Conservation (phyloP, 148 eudicot species). For the Nepenthes mirabilis region DNA sequence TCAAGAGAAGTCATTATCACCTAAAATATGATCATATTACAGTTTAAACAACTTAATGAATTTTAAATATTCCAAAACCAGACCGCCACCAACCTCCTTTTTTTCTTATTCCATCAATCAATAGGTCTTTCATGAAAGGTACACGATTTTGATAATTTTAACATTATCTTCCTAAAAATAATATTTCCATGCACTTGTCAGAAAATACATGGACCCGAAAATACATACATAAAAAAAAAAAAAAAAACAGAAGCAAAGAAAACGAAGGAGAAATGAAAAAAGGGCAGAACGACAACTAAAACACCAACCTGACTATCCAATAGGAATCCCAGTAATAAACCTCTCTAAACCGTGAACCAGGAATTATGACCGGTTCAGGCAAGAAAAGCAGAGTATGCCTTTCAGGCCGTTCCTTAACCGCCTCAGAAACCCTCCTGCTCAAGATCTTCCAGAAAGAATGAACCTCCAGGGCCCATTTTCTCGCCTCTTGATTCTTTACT, state of each 20-base stretch:
- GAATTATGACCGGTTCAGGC: constrained; percentile 48
- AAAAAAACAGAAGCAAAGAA: no score
- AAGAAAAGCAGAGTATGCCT: constrained; percentile 58
- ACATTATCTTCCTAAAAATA: no score
- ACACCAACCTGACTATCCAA: constrained; percentile 71
- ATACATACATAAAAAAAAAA: background rate
- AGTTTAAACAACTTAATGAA: no score
- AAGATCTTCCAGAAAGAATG: constrained; percentile 76
- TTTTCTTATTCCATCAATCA: no score
- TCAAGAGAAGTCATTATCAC: no score
- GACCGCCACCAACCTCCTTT: no score
- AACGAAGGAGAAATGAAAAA: no score
- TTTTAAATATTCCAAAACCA: no score
- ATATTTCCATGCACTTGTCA: no score
- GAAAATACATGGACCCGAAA: background rate
- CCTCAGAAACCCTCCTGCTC: constrained; percentile 51
- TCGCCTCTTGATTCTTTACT: constrained; percentile 44
- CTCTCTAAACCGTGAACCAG: constrained; percentile 83
- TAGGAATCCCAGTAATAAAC: constrained; percentile 95
- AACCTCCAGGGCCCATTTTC: constrained; percentile 69
- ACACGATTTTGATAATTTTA: no score
- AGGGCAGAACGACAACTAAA: background rate
- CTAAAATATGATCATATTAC: no score
- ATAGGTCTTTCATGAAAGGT: no score
- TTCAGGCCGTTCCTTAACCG: constrained; percentile 38